Evolutionary conservation across 2,329 filamentous ascomycete species (phyloP), one percentile per base, ranked within the genome.

Genomic region (Alternaria sp.): DNA sequence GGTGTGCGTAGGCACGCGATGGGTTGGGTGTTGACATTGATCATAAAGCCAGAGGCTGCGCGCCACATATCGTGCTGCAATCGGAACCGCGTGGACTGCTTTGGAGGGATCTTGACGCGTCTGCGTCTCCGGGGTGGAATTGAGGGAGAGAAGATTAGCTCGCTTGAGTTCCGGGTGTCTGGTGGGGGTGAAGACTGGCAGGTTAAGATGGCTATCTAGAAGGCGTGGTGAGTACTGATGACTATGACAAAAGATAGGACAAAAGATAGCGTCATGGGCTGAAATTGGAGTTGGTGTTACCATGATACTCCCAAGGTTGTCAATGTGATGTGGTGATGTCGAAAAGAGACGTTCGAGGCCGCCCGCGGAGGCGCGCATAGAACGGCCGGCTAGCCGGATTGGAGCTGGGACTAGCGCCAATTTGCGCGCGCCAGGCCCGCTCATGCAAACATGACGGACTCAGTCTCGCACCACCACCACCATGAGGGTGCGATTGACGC

Each of bases 401-500:
- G 11, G 37, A 47, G 21, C 28, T 47, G 9, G 18, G 26, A 25
- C 54, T 65, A 60, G 61, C 57, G 66, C 59, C 56, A 61, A 59
- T 58, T 53, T 56, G 4, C 30, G 56, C 59, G 61, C 61, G 60
- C 59, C 59, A 56, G 55, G 53, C 51, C 55, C 44, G 47, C 47
- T 33, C 60, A 53, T 49, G 57, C 65, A 65, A 68, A 68, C 65
- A 69, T 55, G 58, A 51, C 63, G 51, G 51, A 30, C 61, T 59
- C 51, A 55, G 53, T 64, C 56, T 57, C 53, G 60, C 64, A 63
- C 60, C 67, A 65, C 63, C 60, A 69, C 71, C 66, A 67, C 72
- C 68, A 76, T 66, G 69, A 77, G 76, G 75, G 74, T 78, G 74
- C 75, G 76, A 71, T 72, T 78, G 67, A 76, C 75, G 71, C 73